A percentile compares a stretch with the other conserved stretches of the same genome.
Evolutionary conservation across 1,284 basidiomycete genomes (phyloP).

Genomic region (Agaricales sp.): DNA sequence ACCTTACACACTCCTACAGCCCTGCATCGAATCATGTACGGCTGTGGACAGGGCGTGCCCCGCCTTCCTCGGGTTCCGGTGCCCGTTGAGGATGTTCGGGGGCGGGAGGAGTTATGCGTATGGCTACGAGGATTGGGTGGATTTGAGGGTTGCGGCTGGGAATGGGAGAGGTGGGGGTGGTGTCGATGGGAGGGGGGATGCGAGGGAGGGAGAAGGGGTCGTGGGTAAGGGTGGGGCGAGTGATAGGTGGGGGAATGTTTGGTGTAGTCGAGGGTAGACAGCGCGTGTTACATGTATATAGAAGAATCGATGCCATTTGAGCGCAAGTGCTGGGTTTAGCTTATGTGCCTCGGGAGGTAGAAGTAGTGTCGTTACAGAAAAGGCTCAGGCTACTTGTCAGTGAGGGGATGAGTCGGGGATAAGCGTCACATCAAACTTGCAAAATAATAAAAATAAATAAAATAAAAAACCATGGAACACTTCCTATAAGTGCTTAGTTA

Average conservation of each 20-base stretch:
- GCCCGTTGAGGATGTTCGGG: not conserved
- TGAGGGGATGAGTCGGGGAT: too few relatives aligned
- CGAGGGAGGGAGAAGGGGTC: not conserved
- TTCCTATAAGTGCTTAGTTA: too few relatives aligned
- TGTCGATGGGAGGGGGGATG: not conserved
- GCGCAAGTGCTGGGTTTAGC: too few relatives aligned
- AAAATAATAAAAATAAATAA: too few relatives aligned
- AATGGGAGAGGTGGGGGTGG: not conserved
- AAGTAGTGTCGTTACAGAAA: too few relatives aligned
- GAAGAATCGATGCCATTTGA: too few relatives aligned
- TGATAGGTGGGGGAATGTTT: not conserved
- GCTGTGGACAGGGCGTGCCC: not conserved
- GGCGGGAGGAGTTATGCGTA: not conserved
- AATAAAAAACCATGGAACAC: too few relatives aligned
- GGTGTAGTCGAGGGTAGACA: too few relatives aligned
- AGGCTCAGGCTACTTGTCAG: too few relatives aligned
- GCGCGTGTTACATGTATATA: too few relatives aligned
- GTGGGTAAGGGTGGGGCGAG: not conserved
- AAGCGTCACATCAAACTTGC: too few relatives aligned
- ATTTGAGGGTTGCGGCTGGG: not conserved
- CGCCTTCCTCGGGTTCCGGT: not conserved
- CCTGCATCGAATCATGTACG: not conserved
- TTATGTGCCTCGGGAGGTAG: too few relatives aligned
- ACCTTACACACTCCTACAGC: not conserved
- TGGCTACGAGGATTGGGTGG: not conserved